Evolutionary conservation across 257 asterid genomes (phyloP).

Genomic region (Nicotiana attenuata): DNA sequence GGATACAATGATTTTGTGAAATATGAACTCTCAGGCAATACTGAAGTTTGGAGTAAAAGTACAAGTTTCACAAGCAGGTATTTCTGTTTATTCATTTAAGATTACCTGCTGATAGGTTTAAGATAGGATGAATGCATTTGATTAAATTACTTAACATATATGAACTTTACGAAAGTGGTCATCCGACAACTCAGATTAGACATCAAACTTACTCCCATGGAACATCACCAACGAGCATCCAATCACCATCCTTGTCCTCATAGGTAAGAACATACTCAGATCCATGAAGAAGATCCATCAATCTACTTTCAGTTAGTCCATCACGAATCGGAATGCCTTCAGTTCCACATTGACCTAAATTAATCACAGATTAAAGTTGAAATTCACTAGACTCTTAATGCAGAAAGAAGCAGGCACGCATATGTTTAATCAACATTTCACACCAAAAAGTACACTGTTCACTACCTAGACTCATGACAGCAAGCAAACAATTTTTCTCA

Average conservation of each 20-base stretch:
- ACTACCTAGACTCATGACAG: too few species aligned
- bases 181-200: neutral
- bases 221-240: slow-evolving; percentile 60
- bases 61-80: neutral
- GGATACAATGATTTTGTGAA: neutral
- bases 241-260: too few species aligned
- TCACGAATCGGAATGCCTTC: slow-evolving; percentile 26
- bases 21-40: too few species aligned
- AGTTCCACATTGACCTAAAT: slow-evolving; percentile 27
- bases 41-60: neutral
- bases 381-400: too few species aligned
- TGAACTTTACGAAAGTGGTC: neutral
- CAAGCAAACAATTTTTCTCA: too few species aligned
- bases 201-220: slow-evolving; percentile 71
- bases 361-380: neutral
- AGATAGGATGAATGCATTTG: too few species aligned
- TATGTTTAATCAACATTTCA: neutral
- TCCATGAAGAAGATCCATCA: slow-evolving; percentile 72
- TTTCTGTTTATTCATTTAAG: neutral
- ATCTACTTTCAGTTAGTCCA: slow-evolving; percentile 52
- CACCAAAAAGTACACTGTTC: neutral
- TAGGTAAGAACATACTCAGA: slow-evolving; percentile 62
- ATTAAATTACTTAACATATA: too few species aligned
- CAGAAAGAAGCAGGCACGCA: too few species aligned
- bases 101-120: neutral